Conservation (phyloP, 306 rosid genomes). For the Quercus suber region DNA sequence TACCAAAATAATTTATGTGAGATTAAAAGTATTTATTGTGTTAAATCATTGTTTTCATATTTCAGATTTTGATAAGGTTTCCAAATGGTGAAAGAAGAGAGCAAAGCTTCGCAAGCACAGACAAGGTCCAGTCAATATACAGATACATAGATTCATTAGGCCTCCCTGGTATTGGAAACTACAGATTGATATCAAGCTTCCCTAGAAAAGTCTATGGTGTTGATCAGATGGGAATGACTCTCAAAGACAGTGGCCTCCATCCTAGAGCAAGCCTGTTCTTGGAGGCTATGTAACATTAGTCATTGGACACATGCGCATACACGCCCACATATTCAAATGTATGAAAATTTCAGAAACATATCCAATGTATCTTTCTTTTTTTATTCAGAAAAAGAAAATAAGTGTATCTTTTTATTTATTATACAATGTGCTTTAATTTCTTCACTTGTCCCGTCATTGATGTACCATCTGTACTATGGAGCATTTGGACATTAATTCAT, state of each 20-base stretch:
- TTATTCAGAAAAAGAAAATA: not conserved
- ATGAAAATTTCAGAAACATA: not conserved
- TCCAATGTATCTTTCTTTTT: not conserved
- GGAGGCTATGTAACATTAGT: slow-evolving; percentile 35
- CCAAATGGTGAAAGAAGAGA: slow-evolving; percentile 88
- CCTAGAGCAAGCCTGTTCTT: slow-evolving; percentile 74
- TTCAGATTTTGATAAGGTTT: slow-evolving; percentile 70
- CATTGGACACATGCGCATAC: not conserved
- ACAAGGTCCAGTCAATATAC: slow-evolving; percentile 65
- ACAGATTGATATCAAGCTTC: slow-evolving; percentile 70
- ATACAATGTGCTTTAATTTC: not conserved
- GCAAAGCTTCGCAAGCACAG: slow-evolving; percentile 55
- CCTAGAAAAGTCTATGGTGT: slow-evolving; percentile 66
- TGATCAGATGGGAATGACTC: slow-evolving; percentile 71
- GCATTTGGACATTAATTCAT: not conserved
- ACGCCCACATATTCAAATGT: no score
- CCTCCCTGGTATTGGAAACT: slow-evolving; percentile 48
- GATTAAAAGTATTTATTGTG: not conserved
- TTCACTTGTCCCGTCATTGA: not conserved
- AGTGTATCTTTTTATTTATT: no score
- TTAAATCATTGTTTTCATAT: not conserved
- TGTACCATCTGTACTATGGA: not conserved
- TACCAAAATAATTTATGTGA: slow-evolving; percentile 1
- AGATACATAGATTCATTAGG: slow-evolving; percentile 63
- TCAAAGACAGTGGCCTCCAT: slow-evolving; percentile 68